Evolutionary conservation across 2,329 filamentous ascomycete species (phyloP), one percentile per base, ranked within the genome.

Genomic region (Cytospora piceae): DNA sequence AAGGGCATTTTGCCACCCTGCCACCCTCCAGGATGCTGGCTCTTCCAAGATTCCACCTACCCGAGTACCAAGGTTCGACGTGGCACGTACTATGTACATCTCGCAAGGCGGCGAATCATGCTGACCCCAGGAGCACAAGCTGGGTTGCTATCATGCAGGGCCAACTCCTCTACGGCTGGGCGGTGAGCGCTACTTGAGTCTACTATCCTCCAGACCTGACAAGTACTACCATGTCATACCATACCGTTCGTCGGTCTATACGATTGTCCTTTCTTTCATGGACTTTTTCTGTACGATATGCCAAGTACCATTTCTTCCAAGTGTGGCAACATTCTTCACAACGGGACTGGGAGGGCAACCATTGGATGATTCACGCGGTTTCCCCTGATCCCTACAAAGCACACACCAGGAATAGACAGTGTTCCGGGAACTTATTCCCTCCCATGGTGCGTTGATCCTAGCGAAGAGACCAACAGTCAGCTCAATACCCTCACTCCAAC

Each of bases 171-270:
- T 27, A 17, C 54, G 22, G 37, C 37, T 57, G 39, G 24, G 56
- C 60, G 39, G 60, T 63, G 60, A 63, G 53, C 60, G 57, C 53
- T 57, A 63, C 49, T n/a, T 22, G 39, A 15, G 22, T 56, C 60
- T 63, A 51, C 49, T 63, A 29, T 37, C 49, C 2, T 46, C 20
- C 6, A 8, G 52, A 63, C 56, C 60, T 39, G 31, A 37, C 60
- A 39, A 37, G 60, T n/a, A 17, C 42, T 46, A 22, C 60, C 60
- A 63, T 57, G 52, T 29, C 52, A 63, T 57, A 42, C 51, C 39
- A 20, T 49, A 34, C 39, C 53, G 22, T 51, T 22, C 39, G 42
- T 22, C n/a, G 17, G 39, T 42, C 20, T 42, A 42, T 7, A 42
- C 39, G 39, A 42, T 3, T 9, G 4, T 4, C n/a, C 0, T 46